phyloP scores from a whole-genome alignment of 1,284 basidiomycete genomes.

The Cryptococcus floricola region DNA sequence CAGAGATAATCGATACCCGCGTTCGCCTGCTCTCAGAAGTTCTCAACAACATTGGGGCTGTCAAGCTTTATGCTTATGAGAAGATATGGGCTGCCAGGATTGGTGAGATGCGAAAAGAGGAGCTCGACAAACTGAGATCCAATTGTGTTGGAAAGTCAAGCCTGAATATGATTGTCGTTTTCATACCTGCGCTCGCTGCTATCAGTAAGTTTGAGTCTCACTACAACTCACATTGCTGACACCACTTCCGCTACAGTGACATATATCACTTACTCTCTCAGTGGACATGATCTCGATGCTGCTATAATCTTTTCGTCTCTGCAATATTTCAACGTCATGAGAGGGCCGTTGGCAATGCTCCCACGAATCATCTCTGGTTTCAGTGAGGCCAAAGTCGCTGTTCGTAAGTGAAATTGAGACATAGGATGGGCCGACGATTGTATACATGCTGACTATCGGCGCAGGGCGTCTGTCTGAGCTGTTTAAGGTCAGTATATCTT shows the following conservation, averaged over 20 bases:
- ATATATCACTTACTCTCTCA: conserved; percentile 68
- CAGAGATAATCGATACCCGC: conserved; percentile 67
- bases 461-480: conserved; percentile 7
- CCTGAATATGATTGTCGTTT: conserved; percentile 43
- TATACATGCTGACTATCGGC: too few species aligned
- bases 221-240: not conserved
- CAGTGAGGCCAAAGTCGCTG: conserved; percentile 54
- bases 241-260: conserved; percentile 49
- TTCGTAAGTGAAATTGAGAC: conserved; percentile 1
- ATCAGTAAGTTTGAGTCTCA: conserved; percentile 44
- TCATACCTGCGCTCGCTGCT: conserved; percentile 65
- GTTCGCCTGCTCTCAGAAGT: conserved; percentile 24
- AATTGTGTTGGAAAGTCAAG: conserved; percentile 31
- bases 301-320: conserved; percentile 69
- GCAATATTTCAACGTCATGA: conserved; percentile 66
- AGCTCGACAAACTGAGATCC: conserved; percentile 50
- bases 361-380: conserved; percentile 46
- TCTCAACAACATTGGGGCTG: conserved; percentile 46
- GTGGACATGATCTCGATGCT: conserved; percentile 62
- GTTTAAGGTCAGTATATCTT: conserved; percentile 5
- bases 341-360: conserved; percentile 27
- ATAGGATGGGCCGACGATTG: too few species aligned
- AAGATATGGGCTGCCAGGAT: conserved; percentile 60
- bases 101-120: conserved; percentile 53
- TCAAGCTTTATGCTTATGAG: conserved; percentile 52